Evolutionary conservation across 768 basidiomycete genomes (phyloP), one percentile per base, ranked within the genome.

Genomic region (Macrolepiota fuliginosa): DNA sequence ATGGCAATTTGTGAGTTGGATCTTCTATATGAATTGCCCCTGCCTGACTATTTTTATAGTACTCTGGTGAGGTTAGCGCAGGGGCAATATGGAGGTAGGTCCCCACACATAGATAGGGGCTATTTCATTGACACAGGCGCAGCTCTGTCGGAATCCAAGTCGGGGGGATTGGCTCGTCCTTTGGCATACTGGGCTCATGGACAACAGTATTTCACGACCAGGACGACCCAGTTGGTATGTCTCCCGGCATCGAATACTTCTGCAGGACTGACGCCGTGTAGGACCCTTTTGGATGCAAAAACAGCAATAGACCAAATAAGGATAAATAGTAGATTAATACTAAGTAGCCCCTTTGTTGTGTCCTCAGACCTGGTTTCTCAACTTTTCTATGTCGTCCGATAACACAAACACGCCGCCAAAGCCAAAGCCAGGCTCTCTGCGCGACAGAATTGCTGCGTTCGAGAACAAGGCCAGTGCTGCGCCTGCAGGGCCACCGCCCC

Each of bases 391-490:
- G 65, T 66, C 56, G 88, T 84, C 86, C 69, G 86, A 88, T 72
- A 76, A 81, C 63, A 63, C 71, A 65, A 72, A 81, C 13, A 72
- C 83, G 9, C 80, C 86, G 3, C 79, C 85, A 36, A 88, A 82
- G 67, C 83, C 84, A 42, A 91, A 91, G 70, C 80, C 81, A 12
- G 89, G 90, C 42, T 94, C 92, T 7, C 77, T 94, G 72, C 87
- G 89, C 69, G 92, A 94, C 77, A 85, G 92, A 70, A 94, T 94
- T 74, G 92, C 92, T 13, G 91, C 90, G 12, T 94, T 94, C 71
- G 92, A 94, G 81, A 86, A 87, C 69, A 82, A 84, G 51, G 74
- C 81, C 58, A 69, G 75, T 45, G 61, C 71, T 47, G 45, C 74
- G 15, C 72, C 71, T 13, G 73, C 79, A 51, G 74, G 73, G 15